A percentile compares a stretch with the other conserved stretches of the same genome.
These are phyloP conservation scores for Polychaeton citri DNA, from an alignment of 2,329 filamentous ascomycete species.

Conservation along the genomic window DNA sequence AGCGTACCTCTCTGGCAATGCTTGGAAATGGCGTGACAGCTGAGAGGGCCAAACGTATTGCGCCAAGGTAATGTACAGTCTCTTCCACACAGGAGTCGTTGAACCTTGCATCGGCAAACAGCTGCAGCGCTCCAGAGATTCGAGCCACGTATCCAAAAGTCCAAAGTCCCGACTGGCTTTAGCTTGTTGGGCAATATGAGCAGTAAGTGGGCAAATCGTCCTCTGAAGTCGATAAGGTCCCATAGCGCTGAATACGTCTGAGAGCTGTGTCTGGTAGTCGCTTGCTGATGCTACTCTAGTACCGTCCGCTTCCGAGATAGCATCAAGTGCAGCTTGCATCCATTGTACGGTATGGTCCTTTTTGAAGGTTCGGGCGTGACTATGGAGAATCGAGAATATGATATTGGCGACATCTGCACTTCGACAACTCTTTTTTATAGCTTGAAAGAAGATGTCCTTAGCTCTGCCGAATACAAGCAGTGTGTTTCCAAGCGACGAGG, in stretches of 20 bases:
- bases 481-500: not conserved
- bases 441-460: not conserved
- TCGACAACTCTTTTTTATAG: not conserved
- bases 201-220: not conserved
- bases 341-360: not conserved
- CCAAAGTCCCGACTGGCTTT: not conserved
- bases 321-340: not conserved
- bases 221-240: not conserved
- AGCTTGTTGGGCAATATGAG: not conserved
- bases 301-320: not conserved
- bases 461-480: not conserved
- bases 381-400: not conserved
- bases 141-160: not conserved
- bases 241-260: not conserved
- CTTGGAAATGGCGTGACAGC: not conserved
- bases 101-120: not conserved
- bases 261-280: not conserved
- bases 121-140: not conserved
- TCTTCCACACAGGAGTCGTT: not conserved
- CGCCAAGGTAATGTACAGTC: not conserved
- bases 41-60: not conserved
- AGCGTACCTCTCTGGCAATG: not conserved
- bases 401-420: not conserved
- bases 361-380: not conserved
- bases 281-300: not conserved